Conservation (phyloP, 2,329 filamentous ascomycete genomes). For the Microsporum ferrugineum region DNA sequence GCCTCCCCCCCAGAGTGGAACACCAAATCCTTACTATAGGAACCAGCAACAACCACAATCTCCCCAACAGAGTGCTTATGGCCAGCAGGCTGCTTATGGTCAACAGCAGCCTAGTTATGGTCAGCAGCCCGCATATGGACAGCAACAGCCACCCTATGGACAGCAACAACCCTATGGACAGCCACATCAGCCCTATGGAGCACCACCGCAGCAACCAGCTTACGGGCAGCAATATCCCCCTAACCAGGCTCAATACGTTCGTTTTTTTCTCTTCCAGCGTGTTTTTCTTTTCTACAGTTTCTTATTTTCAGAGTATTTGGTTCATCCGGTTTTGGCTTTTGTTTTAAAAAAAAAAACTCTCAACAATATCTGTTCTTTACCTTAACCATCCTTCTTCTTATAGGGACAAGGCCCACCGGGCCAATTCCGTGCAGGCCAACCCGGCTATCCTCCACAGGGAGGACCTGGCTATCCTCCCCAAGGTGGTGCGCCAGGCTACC, state of each 20-base stretch:
- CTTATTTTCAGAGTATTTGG: neutral
- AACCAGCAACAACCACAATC: slow-evolving; percentile 15
- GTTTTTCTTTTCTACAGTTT: slow-evolving; percentile 1
- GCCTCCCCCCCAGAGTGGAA: slow-evolving; percentile 25
- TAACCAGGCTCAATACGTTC: slow-evolving; percentile 24
- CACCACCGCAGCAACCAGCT: slow-evolving; percentile 26
- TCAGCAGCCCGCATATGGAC: slow-evolving; percentile 25
- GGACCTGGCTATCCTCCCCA: slow-evolving; percentile 22
- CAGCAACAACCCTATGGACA: slow-evolving; percentile 11
- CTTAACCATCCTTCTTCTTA: neutral
- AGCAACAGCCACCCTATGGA: slow-evolving; percentile 22
- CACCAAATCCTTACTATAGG: slow-evolving; percentile 18
- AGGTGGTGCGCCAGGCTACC: slow-evolving; percentile 17
- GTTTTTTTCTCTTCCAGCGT: slow-evolving; percentile 11
- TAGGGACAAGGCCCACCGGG: slow-evolving; percentile 23
- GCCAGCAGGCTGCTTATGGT: slow-evolving; percentile 28
- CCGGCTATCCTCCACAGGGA: slow-evolving; percentile 25
- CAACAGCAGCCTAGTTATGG: slow-evolving; percentile 23
- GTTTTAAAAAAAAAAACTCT: neutral
- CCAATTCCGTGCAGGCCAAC: slow-evolving; percentile 23
- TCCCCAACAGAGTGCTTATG: slow-evolving; percentile 24
- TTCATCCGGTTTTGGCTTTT: neutral
- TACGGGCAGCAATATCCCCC: slow-evolving; percentile 23
- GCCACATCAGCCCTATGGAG: neutral
- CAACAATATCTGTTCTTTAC: neutral